Conservation (phyloP, 805 yeast genomes). For the Lachancea thermotolerans region DNA sequence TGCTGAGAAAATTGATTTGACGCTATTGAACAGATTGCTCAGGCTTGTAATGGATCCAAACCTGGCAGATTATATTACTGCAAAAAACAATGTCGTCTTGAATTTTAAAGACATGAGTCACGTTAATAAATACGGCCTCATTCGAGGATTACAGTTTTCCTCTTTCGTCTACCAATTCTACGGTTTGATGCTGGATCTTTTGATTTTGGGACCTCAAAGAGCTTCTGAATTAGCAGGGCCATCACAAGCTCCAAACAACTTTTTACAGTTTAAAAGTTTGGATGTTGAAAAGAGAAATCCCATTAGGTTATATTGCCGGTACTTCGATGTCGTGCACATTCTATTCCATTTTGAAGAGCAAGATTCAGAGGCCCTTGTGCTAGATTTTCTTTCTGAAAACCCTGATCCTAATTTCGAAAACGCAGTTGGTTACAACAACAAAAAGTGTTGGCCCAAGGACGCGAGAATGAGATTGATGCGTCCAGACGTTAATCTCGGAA, state of each 20-base stretch:
- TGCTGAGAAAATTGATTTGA: constrained; percentile 82
- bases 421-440: constrained; percentile 77
- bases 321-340: constrained; percentile 74
- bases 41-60: constrained; percentile 80
- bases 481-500: constrained; percentile 84
- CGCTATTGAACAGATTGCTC: constrained; percentile 73
- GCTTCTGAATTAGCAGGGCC: constrained; percentile 86
- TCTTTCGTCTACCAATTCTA: constrained; percentile 87
- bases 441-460: constrained; percentile 93
- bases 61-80: constrained; percentile 89
- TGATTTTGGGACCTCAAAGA: constrained; percentile 77
- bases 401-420: constrained; percentile 92
- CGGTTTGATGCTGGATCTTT: constrained; percentile 75
- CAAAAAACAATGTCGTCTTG: constrained; percentile 77
- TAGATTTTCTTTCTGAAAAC: constrained; percentile 70
- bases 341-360: constrained; percentile 67
- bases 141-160: constrained; percentile 86
- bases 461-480: constrained; percentile 84
- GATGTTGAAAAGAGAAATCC: constrained; percentile 65
- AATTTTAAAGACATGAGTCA: constrained; percentile 94
- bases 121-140: constrained; percentile 78
- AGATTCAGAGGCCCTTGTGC: constrained; percentile 69
- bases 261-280: constrained; percentile 57
- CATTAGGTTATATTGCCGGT: constrained; percentile 71
- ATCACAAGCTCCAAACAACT: constrained; percentile 63